Evolutionary conservation across 1,284 basidiomycete species (phyloP), one percentile per base, ranked within the genome.

Genomic region (Naganishia sp.): DNA sequence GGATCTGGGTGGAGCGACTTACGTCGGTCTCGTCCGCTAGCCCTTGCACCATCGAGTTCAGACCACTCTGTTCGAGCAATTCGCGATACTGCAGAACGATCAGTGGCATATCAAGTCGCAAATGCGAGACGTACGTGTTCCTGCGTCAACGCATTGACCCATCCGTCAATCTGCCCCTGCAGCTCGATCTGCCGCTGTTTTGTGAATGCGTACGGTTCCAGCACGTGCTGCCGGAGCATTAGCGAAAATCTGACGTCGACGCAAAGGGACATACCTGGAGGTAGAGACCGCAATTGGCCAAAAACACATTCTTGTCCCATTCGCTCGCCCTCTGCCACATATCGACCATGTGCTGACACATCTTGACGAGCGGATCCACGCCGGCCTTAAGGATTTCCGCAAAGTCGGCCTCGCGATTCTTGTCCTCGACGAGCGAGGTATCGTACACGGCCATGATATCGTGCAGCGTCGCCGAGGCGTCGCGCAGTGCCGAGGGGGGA

Each of bases 361-460:
- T 88, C 68, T 88, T 85, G 15, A 94, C 77, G 0, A 88, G 87
- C 1, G 93, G 92, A 72, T 92, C 90, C 25, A 95, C 83, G 78
- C 90, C 89, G 54, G 87, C 84, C 71, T 92, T 88, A 18, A 94
- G 80, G 31, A 94, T 87, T 51, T 85, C 84, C 35, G 83, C 80
- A 74, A 94, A 90, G 28, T 74, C 73, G 25, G 69, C 57, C 39
- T 83, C 81, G 50, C 75, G 72, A 56, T 77, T 75, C 10, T 67
- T 54, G 9, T 76, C 76, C 56, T 81, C 81, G 41, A 89, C 81
- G 39, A 94, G 82, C 0, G 90, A 92, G 0, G 89, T 88, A 54
- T 90, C 87, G 76, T 94, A 94, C 9, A 96, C 91, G 0, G 84
- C 79, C 84, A 94, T 89, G 71, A 96, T 87, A 75, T 96, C 92